Evolutionary conservation across 805 yeast genomes (phyloP), one percentile per base, ranked within the genome.

Genomic region (Lipomyces sp.): DNA sequence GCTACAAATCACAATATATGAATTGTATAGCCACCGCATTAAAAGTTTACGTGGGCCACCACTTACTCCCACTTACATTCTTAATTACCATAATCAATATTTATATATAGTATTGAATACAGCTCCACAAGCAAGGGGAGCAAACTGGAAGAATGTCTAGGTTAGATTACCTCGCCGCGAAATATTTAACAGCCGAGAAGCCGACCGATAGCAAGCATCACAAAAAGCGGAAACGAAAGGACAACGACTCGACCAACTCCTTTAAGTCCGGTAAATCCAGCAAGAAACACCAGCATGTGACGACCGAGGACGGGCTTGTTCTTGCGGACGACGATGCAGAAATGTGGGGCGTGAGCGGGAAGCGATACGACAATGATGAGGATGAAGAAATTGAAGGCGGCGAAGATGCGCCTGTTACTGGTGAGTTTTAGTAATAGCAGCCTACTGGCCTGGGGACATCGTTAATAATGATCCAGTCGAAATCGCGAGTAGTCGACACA

Each of bases 81-180:
- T 24, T 24, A 1, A 1, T 24, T 24, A 24, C 24, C 24, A 24
- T 24, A 24, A 24, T 24, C 24, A 24, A 24, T 24, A 1, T 24
- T 24, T 1, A 24, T 24, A 24, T 24, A 24, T 24, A 24, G 24
- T 24, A 24, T 24, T 24, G 24, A 24, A 24, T 24, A 42, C 11
- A 42, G 18, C n/a, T 5, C 4, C 3, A 13, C 48, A 18, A 42
- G 7, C 24, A 42, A 5, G 4, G 48, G 2, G 8, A 42, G 48
- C 48, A 15, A 18, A 5, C 48, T 15, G 13, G 15, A 15, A 10
- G 32, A 30, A 82, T 82, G 85, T 81, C 85, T 1, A 72, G 84
- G 39, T 79, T 83, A 54, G 83, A 80, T 59, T 84, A 84, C 66
- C 74, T 85, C 53, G 77, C 81, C 6, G 79, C 81, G 68, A 80